Evolutionary conservation across 805 yeast genomes (phyloP), one percentile per base, ranked within the genome.

Genomic region (Jamesozyma gamospora): DNA sequence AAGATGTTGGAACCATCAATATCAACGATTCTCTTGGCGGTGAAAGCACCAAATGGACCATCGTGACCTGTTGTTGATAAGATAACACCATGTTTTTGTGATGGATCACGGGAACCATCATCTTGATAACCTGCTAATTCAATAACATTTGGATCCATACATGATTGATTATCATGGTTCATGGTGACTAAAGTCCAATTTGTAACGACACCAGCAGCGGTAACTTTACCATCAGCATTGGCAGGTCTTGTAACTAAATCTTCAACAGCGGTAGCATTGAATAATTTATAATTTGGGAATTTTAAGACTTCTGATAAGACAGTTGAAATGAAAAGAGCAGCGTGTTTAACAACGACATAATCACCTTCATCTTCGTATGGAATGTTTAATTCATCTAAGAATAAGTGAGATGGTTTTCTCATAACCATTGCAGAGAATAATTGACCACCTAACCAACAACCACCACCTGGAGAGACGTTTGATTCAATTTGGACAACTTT

Each of bases 101-200:
- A 66, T 58, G 44, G 69, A 32, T 58, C 63, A 32, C 60, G 50
- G 13, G 56, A 38, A 35, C 63, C 63, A 36, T 58, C 59, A 29
- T 54, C 40, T 29, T 50, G 40, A 51, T 56, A 58, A 30, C 63
- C 63, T 21, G 68, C 57, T 35, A 69, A 67, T 53, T 80, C 81
- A 66, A 81, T 77, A 44, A 85, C 80, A 65, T 80, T 79, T 36
- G 88, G 87, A 56, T 80, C 88, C 87, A 81, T 81, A 59, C 88
- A 81, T 12, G 82, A 75, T 60, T 81, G 88, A 41, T 75, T 74
- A 56, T 77, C 82, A 54, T 81, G 88, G 60, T 79, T 78, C 71
- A 77, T 69, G 4, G 86, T 66, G 18, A 81, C 88, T 51, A 81
- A 67, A 32, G 88, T 81, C 88, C 88, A 81, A 70, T 81, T 81